These are phyloP conservation scores for Acanthamoeba lenticulata DNA, from an alignment of 208 protist species.

Conservation along the genomic window DNA sequence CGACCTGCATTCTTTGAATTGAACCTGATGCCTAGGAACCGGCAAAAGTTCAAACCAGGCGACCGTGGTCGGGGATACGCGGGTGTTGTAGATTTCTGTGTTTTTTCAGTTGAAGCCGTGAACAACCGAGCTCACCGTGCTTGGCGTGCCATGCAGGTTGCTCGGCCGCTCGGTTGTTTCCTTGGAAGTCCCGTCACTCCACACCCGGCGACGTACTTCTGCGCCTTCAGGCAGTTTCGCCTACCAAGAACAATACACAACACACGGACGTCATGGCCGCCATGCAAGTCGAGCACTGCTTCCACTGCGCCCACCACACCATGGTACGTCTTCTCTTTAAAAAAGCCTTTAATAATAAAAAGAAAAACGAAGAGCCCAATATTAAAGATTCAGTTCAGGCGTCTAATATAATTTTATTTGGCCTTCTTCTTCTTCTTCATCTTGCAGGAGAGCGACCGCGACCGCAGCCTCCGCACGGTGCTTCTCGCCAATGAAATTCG, in stretches of 20 bases:
- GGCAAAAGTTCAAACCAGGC: too few species aligned
- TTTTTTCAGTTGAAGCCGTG: too few species aligned
- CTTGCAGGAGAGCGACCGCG: constrained; percentile 10
- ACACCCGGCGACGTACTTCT: neutral
- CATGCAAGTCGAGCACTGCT: constrained; percentile 39
- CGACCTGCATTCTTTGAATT: too few species aligned
- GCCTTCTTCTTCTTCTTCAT: neutral
- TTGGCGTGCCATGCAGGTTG: too few species aligned
- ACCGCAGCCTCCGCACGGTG: constrained; percentile 16
- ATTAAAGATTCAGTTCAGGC: neutral
- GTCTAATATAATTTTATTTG: neutral
- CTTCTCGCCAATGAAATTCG: constrained; percentile 22
- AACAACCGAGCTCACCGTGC: too few species aligned
- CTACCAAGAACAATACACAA: neutral
- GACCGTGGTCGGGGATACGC: too few species aligned
- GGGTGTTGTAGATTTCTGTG: too few species aligned
- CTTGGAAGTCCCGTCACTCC: neutral
- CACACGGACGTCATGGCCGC: neutral
- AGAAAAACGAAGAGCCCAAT: neutral
- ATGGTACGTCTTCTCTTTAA: neutral
- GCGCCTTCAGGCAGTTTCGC: too few species aligned
- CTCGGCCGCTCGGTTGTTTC: neutral
- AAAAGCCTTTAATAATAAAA: neutral
- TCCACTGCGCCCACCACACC: constrained; percentile 32
- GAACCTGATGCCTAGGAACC: too few species aligned